Conservation (phyloP, 179 eudicot species). For the Vitellaria paradoxa region DNA sequence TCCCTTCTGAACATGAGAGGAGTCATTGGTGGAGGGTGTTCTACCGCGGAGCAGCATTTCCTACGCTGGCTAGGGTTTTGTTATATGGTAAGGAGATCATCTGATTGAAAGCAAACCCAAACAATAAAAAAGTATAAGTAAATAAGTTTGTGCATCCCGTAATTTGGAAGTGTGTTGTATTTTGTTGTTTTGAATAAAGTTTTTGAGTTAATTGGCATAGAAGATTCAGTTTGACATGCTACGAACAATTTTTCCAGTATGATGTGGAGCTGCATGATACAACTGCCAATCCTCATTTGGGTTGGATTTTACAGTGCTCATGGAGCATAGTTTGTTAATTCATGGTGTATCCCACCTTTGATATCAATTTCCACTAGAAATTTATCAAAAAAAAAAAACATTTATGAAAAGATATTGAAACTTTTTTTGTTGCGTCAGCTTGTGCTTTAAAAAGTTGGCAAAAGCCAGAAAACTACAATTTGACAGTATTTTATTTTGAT, state of each 20-base stretch:
- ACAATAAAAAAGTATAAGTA: not conserved
- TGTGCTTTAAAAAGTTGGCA: too few species aligned
- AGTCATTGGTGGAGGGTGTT: slow-evolving; percentile 57
- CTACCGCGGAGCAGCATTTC: slow-evolving; percentile 71
- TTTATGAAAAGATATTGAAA: not conserved
- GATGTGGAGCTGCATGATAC: not conserved
- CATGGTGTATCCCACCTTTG: not conserved
- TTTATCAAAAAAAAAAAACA: not conserved
- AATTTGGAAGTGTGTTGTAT: not conserved
- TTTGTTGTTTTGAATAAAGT: not conserved
- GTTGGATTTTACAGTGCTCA: not conserved
- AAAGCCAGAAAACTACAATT: too few species aligned
- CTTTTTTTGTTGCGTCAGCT: too few species aligned
- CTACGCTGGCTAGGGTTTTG: slow-evolving; percentile 63
- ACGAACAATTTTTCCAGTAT: not conserved
- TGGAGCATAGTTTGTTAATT: not conserved
- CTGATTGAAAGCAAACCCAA: not conserved
- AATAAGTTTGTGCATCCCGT: not conserved
- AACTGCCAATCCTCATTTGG: not conserved
- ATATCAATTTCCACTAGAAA: not conserved
- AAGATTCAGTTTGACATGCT: not conserved
- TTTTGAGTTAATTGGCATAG: not conserved
- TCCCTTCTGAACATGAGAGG: slow-evolving; percentile 38
- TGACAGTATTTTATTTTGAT: too few species aligned
- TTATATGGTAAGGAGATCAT: slow-evolving; percentile 46